Evolutionary conservation across 2,329 filamentous ascomycete species (phyloP).

Genomic region (Nemania serpens): DNA sequence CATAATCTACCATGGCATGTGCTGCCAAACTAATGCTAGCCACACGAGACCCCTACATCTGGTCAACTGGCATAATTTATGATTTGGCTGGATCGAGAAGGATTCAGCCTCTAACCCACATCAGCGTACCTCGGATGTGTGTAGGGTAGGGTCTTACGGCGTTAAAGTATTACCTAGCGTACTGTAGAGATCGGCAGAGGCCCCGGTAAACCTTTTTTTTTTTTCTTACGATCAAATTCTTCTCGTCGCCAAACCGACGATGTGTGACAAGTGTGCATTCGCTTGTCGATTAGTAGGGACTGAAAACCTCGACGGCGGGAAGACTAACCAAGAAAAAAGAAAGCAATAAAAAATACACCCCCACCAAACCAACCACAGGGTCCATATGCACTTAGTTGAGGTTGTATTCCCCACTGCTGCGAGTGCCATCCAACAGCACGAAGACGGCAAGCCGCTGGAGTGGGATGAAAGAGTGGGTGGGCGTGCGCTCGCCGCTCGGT

Average conservation of each 20-base stretch:
- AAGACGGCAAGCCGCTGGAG: slow-evolving; percentile 26
- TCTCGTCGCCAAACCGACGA: not conserved
- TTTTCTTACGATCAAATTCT: too few relatives aligned
- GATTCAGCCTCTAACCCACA: slow-evolving; percentile 13
- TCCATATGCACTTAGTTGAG: slow-evolving; percentile 3
- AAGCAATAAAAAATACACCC: not conserved
- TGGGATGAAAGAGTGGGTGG: slow-evolving; percentile 22
- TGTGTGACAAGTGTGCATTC: not conserved
- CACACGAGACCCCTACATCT: too few relatives aligned
- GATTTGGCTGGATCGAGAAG: not conserved
- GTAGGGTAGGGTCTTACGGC: not conserved
- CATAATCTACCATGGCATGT: not conserved
- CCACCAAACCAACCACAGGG: not conserved
- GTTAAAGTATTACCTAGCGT: too few relatives aligned
- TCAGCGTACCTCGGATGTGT: not conserved
- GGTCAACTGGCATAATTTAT: not conserved
- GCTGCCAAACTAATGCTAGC: not conserved
- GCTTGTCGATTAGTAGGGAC: slow-evolving; percentile 17
- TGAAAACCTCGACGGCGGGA: not conserved
- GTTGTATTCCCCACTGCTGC: slow-evolving; percentile 21
- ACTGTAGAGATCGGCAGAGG: not conserved
- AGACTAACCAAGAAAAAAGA: not conserved
- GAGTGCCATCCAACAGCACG: slow-evolving; percentile 23
- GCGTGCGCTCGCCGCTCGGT: slow-evolving; percentile 28
- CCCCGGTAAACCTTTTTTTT: not conserved